A percentile compares a stretch with the other conserved stretches of the same genome.
phyloP scores from a whole-genome alignment of 805 yeast species.

The Danielia reshetovae region DNA sequence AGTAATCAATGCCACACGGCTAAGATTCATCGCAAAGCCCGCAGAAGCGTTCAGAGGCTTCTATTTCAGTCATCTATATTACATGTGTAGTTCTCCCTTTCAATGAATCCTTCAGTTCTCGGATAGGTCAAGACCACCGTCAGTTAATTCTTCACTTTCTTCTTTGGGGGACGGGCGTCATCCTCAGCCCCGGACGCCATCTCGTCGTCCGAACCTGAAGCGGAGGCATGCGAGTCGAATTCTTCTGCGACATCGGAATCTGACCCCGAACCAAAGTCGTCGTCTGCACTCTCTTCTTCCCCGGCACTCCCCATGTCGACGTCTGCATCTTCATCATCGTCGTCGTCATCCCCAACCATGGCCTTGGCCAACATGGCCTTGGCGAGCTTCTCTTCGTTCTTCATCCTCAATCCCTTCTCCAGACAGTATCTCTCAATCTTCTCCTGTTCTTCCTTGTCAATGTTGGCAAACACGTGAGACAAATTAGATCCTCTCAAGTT shows the following conservation, averaged over 20 bases:
- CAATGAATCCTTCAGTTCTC: no score
- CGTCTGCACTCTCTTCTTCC: conserved; percentile 76
- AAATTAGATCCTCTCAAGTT: conserved; percentile 57
- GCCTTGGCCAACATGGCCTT: conserved; percentile 78
- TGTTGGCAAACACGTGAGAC: conserved; percentile 81
- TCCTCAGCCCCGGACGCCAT: conserved; percentile 15
- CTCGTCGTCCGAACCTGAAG: conserved; percentile 24
- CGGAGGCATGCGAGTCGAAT: conserved; percentile 63
- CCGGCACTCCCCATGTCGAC: conserved; percentile 70
- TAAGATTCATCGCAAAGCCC: no score
- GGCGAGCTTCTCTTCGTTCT: conserved; percentile 86
- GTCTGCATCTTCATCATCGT: conserved; percentile 46
- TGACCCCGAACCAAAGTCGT: conserved; percentile 67
- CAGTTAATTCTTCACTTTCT: conserved; percentile 22
- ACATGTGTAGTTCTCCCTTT: no score
- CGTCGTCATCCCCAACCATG: conserved; percentile 55
- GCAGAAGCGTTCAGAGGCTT: no score
- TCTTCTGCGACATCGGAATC: conserved; percentile 82
- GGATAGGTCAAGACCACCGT: no score
- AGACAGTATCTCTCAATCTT: conserved; percentile 70
- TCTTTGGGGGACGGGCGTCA: conserved; percentile 31
- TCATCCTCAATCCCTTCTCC: conserved; percentile 73
- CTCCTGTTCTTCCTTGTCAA: conserved; percentile 85
- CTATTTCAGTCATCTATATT: no score
- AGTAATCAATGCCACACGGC: no score